These are phyloP conservation scores for Citrullus amarus DNA, from an alignment of 306 rosid species.

Conservation along the genomic window DNA sequence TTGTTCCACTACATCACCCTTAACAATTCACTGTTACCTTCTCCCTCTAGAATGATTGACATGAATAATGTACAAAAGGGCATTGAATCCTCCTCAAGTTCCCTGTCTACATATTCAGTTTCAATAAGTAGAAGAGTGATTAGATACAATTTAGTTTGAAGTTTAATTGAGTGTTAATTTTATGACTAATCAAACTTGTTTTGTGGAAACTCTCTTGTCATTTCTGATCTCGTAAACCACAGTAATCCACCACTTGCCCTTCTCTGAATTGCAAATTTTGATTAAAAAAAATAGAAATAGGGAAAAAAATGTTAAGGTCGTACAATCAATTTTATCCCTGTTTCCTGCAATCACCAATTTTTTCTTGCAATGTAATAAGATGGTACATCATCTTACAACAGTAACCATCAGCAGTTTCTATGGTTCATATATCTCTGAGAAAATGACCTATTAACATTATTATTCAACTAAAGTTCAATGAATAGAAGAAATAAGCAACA, in stretches of 20 bases:
- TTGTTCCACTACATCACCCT: not conserved
- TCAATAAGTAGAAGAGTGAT: not conserved
- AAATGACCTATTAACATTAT: not conserved
- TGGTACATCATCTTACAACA: not conserved
- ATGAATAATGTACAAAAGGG: conserved; percentile 61
- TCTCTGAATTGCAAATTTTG: not conserved
- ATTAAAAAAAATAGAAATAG: not conserved
- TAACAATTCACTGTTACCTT: not conserved
- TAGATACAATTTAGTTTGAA: not conserved
- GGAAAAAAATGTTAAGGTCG: not conserved
- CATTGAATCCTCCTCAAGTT: conserved; percentile 41
- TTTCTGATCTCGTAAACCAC: not conserved
- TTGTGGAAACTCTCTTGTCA: not conserved
- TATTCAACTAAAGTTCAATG: not conserved
- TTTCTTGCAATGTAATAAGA: not conserved
- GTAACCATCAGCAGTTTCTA: not conserved
- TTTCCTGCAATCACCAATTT: not conserved
- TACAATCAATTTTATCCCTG: not conserved
- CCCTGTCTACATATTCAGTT: not conserved
- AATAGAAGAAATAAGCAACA: not conserved
- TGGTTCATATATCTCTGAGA: not conserved
- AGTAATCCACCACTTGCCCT: not conserved
- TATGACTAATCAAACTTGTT: not conserved
- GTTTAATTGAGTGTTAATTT: not conserved
- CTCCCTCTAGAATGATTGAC: conserved; percentile 41